Conservation (phyloP, 306 rosid genomes). For the Calophaca sinica region DNA sequence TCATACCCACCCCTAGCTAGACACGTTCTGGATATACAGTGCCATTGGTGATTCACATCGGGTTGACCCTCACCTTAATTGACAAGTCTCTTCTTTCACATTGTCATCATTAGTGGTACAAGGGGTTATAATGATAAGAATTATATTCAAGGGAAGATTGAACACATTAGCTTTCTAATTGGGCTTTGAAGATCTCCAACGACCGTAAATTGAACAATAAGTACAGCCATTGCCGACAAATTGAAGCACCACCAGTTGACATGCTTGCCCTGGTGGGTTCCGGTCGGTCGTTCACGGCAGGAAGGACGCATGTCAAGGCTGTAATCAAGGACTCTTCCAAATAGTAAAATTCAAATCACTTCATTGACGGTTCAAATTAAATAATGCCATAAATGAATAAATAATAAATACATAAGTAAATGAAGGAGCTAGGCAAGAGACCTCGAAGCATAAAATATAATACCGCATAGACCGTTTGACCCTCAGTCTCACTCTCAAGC, state of each 20-base stretch:
- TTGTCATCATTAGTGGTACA: background rate
- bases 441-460: background rate
- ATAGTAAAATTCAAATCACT: background rate
- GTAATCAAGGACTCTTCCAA: conserved; percentile 29
- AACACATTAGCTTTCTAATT: conserved; percentile 11
- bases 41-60: no score
- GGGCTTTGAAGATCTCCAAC: background rate
- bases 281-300: background rate
- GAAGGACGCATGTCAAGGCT: conserved; percentile 9
- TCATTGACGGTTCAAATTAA: background rate
- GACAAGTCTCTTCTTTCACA: background rate
- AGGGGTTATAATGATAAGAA: background rate
- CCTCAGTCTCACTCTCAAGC: background rate
- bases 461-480: background rate
- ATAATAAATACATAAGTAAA: no score
- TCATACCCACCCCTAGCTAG: no score
- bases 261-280: conserved; percentile 21
- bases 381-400: background rate
- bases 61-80: background rate
- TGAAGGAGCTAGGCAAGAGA: no score
- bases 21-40: no score
- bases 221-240: background rate
- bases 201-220: background rate
- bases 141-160: conserved; percentile 12
- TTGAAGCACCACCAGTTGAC: background rate